Evolutionary conservation across 164 flowering plant species (phyloP), one percentile per base, ranked within the genome.

Genomic region (Sedum album): DNA sequence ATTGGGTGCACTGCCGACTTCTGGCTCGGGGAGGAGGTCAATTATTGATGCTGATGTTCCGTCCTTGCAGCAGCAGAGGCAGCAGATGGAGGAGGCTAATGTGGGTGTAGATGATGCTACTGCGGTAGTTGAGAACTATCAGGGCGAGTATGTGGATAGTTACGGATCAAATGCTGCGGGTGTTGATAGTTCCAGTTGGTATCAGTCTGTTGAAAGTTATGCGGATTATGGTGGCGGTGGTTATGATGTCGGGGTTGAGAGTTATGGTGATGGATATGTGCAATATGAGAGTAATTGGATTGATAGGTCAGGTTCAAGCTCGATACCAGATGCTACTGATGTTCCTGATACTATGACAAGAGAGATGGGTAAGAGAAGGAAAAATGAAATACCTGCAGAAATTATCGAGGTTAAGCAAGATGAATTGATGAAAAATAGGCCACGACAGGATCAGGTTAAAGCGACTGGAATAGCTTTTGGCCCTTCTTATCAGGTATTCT

Each of bases 391-490:
- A 42, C 96, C 97, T 9, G 30, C 75, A 2, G 82, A 91, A 21
- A 79, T 94, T 23, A 69, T 91, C 65, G 99, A 94, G 81, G 97
- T 94, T 75, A 94, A 87, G 72, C 99, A 94, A 79, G 99, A 94
- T 73, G 97, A 94, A 76, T 74, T 94, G 79, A 90, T 88, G 68
- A 91, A 89, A 74, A 86, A 94, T 72, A 79, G 96, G 64, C 99
- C 96, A 0, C 79, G 93, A 71, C 86, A 88, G 79, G 97, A 94
- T 69, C 91, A 86, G 72, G 80, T 60, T 65, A 91, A 87, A 77
- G 31, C 76, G 66, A 91, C 97, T 77, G 97, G 97, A 26, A 84
- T 87, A 30, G 96, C 95, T 67, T 91, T 94, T 79, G 98, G 98
- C 17, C 96, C 99, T 13, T 62, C 93, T 71, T 88, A 89, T 68